These are phyloP conservation scores for Aspergillus niger DNA, from an alignment of 2,329 filamentous ascomycete species.

Conservation along the genomic window DNA sequence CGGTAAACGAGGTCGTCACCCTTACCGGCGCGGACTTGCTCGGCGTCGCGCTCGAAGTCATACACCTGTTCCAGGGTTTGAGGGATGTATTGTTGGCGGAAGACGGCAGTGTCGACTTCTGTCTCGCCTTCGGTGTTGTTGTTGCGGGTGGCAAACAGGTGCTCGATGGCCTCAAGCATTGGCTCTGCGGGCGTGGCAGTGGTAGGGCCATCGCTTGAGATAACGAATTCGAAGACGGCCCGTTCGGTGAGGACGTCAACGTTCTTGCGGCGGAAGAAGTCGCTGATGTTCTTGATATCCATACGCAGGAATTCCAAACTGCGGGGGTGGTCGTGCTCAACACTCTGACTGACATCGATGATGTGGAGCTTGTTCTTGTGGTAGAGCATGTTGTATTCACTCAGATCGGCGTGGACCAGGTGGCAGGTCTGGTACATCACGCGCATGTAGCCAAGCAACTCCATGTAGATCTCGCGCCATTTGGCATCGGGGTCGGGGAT, in stretches of 20 bases:
- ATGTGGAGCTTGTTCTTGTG: slow-evolving; percentile 80
- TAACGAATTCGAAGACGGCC: slow-evolving; percentile 82
- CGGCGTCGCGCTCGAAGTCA: slow-evolving; percentile 87
- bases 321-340: slow-evolving; percentile 93
- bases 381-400: slow-evolving; percentile 97
- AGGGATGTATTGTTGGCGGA: slow-evolving; percentile 93
- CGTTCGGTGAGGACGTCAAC: slow-evolving; percentile 80
- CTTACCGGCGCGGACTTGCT: slow-evolving; percentile 71
- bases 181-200: slow-evolving; percentile 49
- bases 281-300: slow-evolving; percentile 96
- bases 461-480: slow-evolving; percentile 78
- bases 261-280: slow-evolving; percentile 86
- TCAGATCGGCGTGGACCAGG: slow-evolving; percentile 93
- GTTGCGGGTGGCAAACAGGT: slow-evolving; percentile 63
- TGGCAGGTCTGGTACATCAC: slow-evolving; percentile 89
- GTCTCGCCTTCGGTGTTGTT: slow-evolving; percentile 51
- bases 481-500: slow-evolving; percentile 68
- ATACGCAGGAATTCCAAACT: slow-evolving; percentile 92
- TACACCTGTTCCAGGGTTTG: slow-evolving; percentile 96
- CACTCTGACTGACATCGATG: slow-evolving; percentile 96
- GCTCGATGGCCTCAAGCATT: slow-evolving; percentile 65
- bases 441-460: slow-evolving; percentile 85
- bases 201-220: slow-evolving; percentile 55
- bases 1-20: slow-evolving; percentile 81
- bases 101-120: slow-evolving; percentile 83